A percentile compares a stretch with the other conserved stretches of the same genome.
Evolutionary conservation across 2,329 filamentous ascomycete species (phyloP).

Genomic region (Didymella sp.): DNA sequence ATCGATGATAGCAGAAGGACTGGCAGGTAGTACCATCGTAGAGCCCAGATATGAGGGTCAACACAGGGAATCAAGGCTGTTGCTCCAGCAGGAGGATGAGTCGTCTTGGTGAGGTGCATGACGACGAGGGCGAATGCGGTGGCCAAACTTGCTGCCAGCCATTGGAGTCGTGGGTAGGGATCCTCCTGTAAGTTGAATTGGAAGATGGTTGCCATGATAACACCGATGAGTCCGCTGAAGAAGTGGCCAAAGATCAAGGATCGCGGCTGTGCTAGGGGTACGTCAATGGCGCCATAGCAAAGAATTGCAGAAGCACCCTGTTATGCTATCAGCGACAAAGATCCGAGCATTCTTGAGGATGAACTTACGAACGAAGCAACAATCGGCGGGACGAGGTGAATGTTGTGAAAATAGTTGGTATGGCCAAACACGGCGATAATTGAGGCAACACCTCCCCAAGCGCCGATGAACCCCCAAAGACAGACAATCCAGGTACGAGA

Average conservation of each 20-base stretch:
- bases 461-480: slow-evolving; percentile 53
- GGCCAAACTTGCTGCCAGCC: slow-evolving; percentile 54
- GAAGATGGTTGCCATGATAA: slow-evolving; percentile 54
- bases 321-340: slow-evolving; percentile 8
- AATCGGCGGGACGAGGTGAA: slow-evolving; percentile 51
- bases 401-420: slow-evolving; percentile 47
- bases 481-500: slow-evolving; percentile 46
- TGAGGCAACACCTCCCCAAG: slow-evolving; percentile 52
- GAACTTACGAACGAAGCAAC: slow-evolving; percentile 52
- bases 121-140: slow-evolving; percentile 54
- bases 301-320: slow-evolving; percentile 56
- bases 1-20: slow-evolving; percentile 51
- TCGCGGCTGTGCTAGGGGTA: slow-evolving; percentile 56
- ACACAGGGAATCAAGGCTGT: slow-evolving; percentile 55
- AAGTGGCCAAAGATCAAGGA: slow-evolving; percentile 55
- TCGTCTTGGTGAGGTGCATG: slow-evolving; percentile 56
- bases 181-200: slow-evolving; percentile 44
- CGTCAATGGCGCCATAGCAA: slow-evolving; percentile 55
- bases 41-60: slow-evolving; percentile 46
- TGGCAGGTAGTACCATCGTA: slow-evolving; percentile 55
- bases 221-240: slow-evolving; percentile 54
- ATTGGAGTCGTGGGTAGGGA: slow-evolving; percentile 44
- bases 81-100: slow-evolving; percentile 57
- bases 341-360: too few species aligned
- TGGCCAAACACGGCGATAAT: slow-evolving; percentile 52